These are phyloP conservation scores for Tetrapyrgos nigripes DNA, from an alignment of 1,284 basidiomycete genomes.

Conservation along the genomic window DNA sequence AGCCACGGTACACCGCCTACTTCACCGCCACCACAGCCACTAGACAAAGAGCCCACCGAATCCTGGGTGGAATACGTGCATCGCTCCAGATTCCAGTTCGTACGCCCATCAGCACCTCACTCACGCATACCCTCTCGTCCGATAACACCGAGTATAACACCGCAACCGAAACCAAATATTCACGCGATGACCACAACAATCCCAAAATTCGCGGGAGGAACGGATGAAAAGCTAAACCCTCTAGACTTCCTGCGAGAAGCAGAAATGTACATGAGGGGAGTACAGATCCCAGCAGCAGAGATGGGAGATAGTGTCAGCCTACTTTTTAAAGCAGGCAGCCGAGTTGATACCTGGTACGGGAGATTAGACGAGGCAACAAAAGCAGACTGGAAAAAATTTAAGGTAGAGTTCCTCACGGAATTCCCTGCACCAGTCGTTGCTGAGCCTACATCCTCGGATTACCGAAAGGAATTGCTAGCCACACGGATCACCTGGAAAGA, in stretches of 20 bases:
- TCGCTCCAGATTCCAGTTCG: too few relatives aligned
- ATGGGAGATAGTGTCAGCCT: not conserved
- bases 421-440: not conserved
- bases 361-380: not conserved
- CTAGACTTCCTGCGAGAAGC: not conserved
- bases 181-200: too few relatives aligned
- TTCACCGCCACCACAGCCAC: too few relatives aligned
- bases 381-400: not conserved
- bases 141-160: too few relatives aligned
- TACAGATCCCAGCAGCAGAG: not conserved
- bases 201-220: too few relatives aligned
- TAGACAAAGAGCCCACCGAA: too few relatives aligned
- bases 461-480: not conserved
- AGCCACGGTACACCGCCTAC: too few relatives aligned
- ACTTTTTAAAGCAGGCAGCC: not conserved
- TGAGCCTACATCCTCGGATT: not conserved
- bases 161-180: too few relatives aligned
- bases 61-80: too few relatives aligned
- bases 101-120: too few relatives aligned
- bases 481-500: not conserved
- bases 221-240: not conserved
- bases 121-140: too few relatives aligned
- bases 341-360: not conserved
- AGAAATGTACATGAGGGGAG: not conserved
- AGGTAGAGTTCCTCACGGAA: not conserved